phyloP scores from a whole-genome alignment of 495 filamentous ascomycete species.

The Hypoxylon fragiforme region DNA sequence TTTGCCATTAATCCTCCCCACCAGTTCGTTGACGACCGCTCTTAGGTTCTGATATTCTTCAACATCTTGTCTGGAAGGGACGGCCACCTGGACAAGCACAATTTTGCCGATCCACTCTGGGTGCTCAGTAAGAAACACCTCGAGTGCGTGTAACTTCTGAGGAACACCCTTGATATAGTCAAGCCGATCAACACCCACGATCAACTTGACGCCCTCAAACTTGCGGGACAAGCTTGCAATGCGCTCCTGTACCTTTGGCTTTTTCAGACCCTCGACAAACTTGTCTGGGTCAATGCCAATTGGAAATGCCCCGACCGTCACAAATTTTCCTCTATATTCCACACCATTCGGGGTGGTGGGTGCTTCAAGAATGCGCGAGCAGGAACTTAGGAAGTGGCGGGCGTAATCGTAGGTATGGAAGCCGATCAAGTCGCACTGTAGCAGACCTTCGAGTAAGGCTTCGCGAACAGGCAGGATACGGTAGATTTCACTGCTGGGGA shows the following conservation, averaged over 20 bases:
- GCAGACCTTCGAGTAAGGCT: constrained; percentile 74
- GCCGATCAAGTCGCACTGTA: constrained; percentile 85
- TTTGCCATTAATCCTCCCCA: constrained; percentile 88
- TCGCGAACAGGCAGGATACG: constrained; percentile 86
- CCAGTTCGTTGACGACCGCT: constrained; percentile 84
- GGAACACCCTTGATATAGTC: constrained; percentile 98
- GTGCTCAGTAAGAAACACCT: constrained; percentile 87
- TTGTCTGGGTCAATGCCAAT: constrained; percentile 97
- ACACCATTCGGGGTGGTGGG: constrained; percentile 81
- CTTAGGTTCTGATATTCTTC: constrained; percentile 95
- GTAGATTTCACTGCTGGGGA: constrained; percentile 91
- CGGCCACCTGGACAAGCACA: constrained; percentile 89
- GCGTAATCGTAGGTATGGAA: constrained; percentile 97
- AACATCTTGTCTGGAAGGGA: constrained; percentile 89
- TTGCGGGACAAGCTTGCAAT: constrained; percentile 75
- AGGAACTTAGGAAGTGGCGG: constrained; percentile 85
- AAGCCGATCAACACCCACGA: constrained; percentile 89
- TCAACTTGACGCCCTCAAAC: constrained; percentile 85
- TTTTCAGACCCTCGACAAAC: constrained; percentile 84
- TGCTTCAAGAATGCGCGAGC: constrained; percentile 76
- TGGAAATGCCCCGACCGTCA: constrained; percentile 81
- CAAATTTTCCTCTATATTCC: constrained; percentile 71
- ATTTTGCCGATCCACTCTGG: constrained; percentile 92
- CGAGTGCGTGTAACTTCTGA: constrained; percentile 89
- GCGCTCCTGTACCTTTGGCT: constrained; percentile 74